Evolutionary conservation across 2,329 filamentous ascomycete species (phyloP).

Genomic region (Colletotrichum abscissum): DNA sequence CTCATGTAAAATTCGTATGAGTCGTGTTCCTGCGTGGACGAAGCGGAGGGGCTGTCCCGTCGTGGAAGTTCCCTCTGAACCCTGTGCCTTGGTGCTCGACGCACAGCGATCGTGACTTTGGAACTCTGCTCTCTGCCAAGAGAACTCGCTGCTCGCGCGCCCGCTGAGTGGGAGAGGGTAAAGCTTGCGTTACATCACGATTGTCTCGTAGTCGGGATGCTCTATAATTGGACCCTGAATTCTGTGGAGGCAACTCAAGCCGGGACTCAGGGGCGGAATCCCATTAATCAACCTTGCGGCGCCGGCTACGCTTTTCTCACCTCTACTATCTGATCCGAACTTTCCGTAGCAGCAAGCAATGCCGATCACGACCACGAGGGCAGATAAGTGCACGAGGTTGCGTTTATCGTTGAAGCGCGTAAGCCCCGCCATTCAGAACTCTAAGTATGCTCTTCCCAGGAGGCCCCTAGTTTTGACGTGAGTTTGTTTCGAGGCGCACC

Average conservation of each 20-base stretch:
- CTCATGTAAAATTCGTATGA: not conserved
- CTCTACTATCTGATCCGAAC: not conserved
- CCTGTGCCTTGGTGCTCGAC: not conserved
- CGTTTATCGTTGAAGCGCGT: not conserved
- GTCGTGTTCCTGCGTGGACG: not conserved
- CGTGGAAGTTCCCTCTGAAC: not conserved
- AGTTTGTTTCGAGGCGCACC: not conserved
- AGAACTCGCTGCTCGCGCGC: not conserved
- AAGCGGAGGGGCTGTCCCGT: not conserved
- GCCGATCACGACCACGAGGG: not conserved
- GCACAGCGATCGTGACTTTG: not conserved
- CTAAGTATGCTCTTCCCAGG: not conserved
- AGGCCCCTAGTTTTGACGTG: not conserved
- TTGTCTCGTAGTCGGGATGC: not conserved
- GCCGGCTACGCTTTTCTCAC: not conserved
- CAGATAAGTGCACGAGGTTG: not conserved
- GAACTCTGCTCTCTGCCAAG: not conserved
- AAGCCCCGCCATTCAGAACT: not conserved
- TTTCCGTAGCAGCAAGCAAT: not conserved
- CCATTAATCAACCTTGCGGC: not conserved
- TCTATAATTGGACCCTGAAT: not conserved
- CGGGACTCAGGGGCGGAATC: not conserved
- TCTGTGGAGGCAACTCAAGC: not conserved
- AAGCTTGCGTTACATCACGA: not conserved
- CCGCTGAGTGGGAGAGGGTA: not conserved